Conservation (phyloP, 116 monocot genomes). For the Dioscorea cayenensis region DNA sequence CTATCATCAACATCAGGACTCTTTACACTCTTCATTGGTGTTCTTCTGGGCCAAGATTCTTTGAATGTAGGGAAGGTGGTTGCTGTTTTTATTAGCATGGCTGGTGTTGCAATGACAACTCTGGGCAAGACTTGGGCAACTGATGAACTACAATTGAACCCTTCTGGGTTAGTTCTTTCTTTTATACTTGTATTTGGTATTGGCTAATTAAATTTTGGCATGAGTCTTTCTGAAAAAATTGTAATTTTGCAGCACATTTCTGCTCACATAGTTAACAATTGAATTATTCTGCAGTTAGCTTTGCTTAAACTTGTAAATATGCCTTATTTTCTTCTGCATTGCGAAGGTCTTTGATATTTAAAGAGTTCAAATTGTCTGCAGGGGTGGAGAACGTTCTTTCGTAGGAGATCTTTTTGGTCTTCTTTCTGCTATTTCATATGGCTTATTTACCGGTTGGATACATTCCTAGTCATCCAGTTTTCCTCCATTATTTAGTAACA, state of each 20-base stretch:
- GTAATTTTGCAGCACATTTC: no score
- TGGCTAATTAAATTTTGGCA: neutral
- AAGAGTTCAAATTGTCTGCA: conserved; percentile 17
- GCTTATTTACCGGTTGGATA: conserved; percentile 77
- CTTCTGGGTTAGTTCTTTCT: conserved; percentile 40
- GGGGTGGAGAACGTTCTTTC: conserved; percentile 59
- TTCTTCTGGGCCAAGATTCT: conserved; percentile 75
- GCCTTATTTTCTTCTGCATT: neutral
- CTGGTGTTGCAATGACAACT: conserved; percentile 93
- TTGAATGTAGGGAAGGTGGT: conserved; percentile 72
- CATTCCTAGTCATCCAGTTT: conserved; percentile 3
- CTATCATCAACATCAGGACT: conserved; percentile 94
- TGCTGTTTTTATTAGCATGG: conserved; percentile 92
- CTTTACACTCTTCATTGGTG: conserved; percentile 90
- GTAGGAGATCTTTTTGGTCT: conserved; percentile 94
- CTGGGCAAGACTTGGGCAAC: conserved; percentile 95
- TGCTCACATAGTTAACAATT: neutral
- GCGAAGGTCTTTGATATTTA: neutral
- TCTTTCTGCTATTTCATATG: conserved; percentile 91
- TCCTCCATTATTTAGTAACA: neutral
- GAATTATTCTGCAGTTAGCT: neutral
- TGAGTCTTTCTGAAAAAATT: neutral
- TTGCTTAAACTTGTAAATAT: neutral
- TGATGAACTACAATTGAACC: conserved; percentile 59
- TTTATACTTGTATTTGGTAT: neutral